Evolutionary conservation across 768 basidiomycete species (phyloP), one percentile per base, ranked within the genome.

Genomic region (Coprinellus micaceus): DNA sequence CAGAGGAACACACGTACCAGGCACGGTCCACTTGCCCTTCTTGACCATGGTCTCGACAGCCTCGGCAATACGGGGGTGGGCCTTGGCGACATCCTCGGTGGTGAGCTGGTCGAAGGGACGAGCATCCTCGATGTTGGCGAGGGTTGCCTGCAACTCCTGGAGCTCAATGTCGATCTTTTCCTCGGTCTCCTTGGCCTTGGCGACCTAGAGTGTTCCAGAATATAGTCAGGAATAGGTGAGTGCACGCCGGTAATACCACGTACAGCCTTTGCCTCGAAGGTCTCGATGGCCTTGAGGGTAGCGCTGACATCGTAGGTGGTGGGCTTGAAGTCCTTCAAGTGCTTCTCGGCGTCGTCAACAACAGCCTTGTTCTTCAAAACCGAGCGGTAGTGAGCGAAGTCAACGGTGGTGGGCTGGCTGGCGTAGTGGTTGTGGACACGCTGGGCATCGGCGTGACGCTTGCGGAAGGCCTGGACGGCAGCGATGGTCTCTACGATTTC

Each of bases 11-110:
- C 29, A 66, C 79, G 53, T 69, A 88, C 94, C 95, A 66, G 96
- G 96, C 57, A 98, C 95, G 66, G 89, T 93, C 89, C 93, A 97
- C 79, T 98, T 97, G 74, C 95, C 95, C 78, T 98, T 94, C 83
- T 89, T 86, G 61, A 98, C 72, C 94, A 97, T 96, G 63, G 81
- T 89, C 77, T 98, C 93, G 58, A 97, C 91, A 41, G 89, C 85
- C 74, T 97, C 86, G 37, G 80, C 76, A 71, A 98, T 86, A 72
- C 92, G 91, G 17, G 97, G 97, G 74, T 97, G 89, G 24, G 96
- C 96, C 59, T 86, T 81, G 63, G 87, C 86, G 63, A 98, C 91
- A 59, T 99, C 96, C 67, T 89, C 86, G 60, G 86, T 79, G 33
- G 94, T 95, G 62, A 99, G 81, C 65, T 98, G 91, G 69, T 98